A percentile compares a stretch with the other conserved stretches of the same genome.
These are phyloP conservation scores for Didymella pinodella DNA, from an alignment of 2,329 filamentous ascomycete genomes.

Conservation along the genomic window DNA sequence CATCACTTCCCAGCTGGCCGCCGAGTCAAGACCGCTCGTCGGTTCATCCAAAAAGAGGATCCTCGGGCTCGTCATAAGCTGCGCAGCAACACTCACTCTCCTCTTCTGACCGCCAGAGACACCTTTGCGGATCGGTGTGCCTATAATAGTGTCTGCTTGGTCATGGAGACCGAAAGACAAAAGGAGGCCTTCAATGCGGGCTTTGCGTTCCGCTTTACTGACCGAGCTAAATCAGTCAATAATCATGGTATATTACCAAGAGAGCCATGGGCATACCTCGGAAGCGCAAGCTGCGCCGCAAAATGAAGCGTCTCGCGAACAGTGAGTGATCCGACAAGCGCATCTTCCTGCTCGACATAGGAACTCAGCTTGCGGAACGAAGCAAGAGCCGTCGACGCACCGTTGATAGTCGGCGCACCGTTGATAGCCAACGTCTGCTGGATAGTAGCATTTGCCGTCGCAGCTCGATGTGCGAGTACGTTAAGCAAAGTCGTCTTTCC, in stretches of 20 bases:
- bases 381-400: constrained; percentile 59
- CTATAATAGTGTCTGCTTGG: constrained; percentile 76
- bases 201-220: constrained; percentile 64
- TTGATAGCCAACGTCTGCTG: constrained; percentile 69
- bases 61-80: constrained; percentile 81
- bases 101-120: constrained; percentile 87
- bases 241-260: not conserved
- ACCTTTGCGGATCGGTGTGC: constrained; percentile 82
- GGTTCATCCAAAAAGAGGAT: constrained; percentile 86
- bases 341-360: constrained; percentile 90
- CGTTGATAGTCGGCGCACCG: constrained; percentile 70
- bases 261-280: constrained; percentile 37
- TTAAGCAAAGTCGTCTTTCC: constrained; percentile 89
- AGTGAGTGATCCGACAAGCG: constrained; percentile 80
- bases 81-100: constrained; percentile 78
- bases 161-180: constrained; percentile 74
- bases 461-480: constrained; percentile 71
- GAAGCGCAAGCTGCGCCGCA: constrained; percentile 72
- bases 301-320: constrained; percentile 82
- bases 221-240: constrained; percentile 54
- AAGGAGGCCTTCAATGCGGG: constrained; percentile 72
- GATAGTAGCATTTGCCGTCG: constrained; percentile 62
- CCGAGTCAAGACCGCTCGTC: constrained; percentile 83
- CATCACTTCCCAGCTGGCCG: constrained; percentile 78
- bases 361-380: constrained; percentile 72